Evolutionary conservation across 2,329 filamentous ascomycete species (phyloP).

Genomic region (Colletotrichum echinochloae): DNA sequence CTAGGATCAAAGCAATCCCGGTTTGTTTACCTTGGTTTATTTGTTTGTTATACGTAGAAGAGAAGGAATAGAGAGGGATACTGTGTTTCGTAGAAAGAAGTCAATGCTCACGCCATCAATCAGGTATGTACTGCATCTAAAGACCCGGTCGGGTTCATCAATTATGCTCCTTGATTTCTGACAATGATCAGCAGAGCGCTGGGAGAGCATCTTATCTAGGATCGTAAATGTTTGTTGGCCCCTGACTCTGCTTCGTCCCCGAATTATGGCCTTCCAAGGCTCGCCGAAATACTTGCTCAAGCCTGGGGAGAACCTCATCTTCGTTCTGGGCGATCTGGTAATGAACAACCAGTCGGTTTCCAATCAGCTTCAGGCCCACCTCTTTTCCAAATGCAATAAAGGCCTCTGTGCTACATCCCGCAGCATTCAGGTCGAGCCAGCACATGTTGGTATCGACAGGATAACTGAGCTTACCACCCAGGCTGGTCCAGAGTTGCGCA

Average conservation of each 20-base stretch:
- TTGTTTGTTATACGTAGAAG: not conserved
- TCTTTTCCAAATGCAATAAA: slow-evolving; percentile 56
- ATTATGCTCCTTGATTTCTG: not conserved
- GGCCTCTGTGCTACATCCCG: slow-evolving; percentile 57
- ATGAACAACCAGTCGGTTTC: slow-evolving; percentile 60
- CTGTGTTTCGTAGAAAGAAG: no score
- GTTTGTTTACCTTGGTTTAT: not conserved
- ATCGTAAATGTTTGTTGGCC: slow-evolving; percentile 41
- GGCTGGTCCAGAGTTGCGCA: slow-evolving; percentile 76
- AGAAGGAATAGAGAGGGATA: not conserved
- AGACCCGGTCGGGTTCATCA: not conserved
- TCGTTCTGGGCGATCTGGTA: slow-evolving; percentile 72
- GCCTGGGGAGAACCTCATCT: slow-evolving; percentile 68
- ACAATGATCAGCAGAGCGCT: no score
- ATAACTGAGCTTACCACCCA: slow-evolving; percentile 76
- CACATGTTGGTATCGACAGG: slow-evolving; percentile 93
- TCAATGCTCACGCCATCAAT: not conserved
- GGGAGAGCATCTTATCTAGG: not conserved
- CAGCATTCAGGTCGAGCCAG: slow-evolving; percentile 79
- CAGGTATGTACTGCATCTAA: not conserved
- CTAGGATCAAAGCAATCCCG: not conserved
- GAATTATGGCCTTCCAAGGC: slow-evolving; percentile 46
- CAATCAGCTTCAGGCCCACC: slow-evolving; percentile 56
- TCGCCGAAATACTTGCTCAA: slow-evolving; percentile 67
- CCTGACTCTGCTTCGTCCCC: not conserved